phyloP scores from a whole-genome alignment of 176 grass and related monocot species.

The Phoenix roebelenii region DNA sequence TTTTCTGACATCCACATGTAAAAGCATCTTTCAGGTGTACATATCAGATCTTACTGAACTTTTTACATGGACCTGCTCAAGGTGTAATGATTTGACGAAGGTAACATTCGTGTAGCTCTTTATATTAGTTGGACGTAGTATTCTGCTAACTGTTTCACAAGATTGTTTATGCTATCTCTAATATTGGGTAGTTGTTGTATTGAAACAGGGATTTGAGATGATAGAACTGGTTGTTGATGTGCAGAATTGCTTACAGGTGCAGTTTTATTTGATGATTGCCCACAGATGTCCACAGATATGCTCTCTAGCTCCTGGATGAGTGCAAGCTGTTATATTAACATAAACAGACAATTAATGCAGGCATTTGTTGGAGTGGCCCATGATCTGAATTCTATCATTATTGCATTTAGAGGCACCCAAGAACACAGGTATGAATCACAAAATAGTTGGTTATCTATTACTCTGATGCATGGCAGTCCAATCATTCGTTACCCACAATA shows the following conservation, averaged over 20 bases:
- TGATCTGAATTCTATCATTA: slow-evolving; percentile 60
- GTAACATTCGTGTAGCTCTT: slow-evolving; percentile 21
- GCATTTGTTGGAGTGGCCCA: slow-evolving; percentile 86
- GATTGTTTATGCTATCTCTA: not conserved
- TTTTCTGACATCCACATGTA: too few species aligned
- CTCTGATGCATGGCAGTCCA: too few species aligned
- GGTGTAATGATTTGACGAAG: slow-evolving; percentile 62
- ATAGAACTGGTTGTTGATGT: slow-evolving; percentile 74
- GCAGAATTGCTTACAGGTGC: slow-evolving; percentile 73
- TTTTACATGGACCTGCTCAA: slow-evolving; percentile 83
- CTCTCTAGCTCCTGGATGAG: slow-evolving; percentile 4
- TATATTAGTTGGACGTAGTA: too few species aligned
- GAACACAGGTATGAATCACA: slow-evolving; percentile 57
- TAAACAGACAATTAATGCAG: slow-evolving; percentile 24
- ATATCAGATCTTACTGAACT: slow-evolving; percentile 80
- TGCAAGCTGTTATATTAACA: too few species aligned
- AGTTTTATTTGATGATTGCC: slow-evolving; percentile 4
- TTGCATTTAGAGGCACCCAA: slow-evolving; percentile 96
- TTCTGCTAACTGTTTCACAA: too few species aligned
- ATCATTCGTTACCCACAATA: too few species aligned
- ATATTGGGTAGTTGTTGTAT: slow-evolving; percentile 25
- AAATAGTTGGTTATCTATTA: too few species aligned
- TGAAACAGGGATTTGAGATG: slow-evolving; percentile 64
- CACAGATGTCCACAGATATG: too few species aligned
- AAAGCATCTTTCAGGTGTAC: slow-evolving; percentile 56